phyloP scores from a whole-genome alignment of 352 stramenopile species.

The Stramenopiles sp. region DNA sequence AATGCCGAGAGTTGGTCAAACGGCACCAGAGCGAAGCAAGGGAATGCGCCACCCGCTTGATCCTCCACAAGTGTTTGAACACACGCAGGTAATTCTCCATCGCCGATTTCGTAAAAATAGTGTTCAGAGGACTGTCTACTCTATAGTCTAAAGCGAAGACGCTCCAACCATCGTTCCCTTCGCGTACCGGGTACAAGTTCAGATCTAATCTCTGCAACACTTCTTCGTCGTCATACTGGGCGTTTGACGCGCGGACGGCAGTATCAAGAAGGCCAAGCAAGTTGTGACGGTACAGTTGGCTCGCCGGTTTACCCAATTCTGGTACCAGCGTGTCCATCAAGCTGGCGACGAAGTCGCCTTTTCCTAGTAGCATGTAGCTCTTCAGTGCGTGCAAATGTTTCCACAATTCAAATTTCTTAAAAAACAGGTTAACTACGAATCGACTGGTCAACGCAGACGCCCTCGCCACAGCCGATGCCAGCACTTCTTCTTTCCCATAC shows the following conservation, averaged over 20 bases:
- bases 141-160: constrained; percentile 74
- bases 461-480: constrained; percentile 49
- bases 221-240: constrained; percentile 70
- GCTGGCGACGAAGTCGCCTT: constrained; percentile 91
- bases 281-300: constrained; percentile 80
- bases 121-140: constrained; percentile 53
- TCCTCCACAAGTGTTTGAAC: constrained; percentile 62
- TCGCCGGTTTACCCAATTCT: constrained; percentile 61
- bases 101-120: constrained; percentile 46
- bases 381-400: constrained; percentile 86
- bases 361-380: constrained; percentile 89
- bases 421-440: constrained; percentile 66
- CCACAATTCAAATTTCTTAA: constrained; percentile 74
- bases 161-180: constrained; percentile 74
- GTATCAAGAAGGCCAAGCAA: constrained; percentile 78
- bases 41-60: constrained; percentile 69
- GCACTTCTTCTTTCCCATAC: constrained; percentile 2
- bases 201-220: constrained; percentile 76
- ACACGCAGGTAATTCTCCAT: constrained; percentile 66
- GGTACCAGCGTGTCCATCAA: constrained; percentile 76
- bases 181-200: constrained; percentile 52
- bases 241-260: constrained; percentile 79
- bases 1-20: constrained; percentile 81
- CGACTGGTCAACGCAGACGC: constrained; percentile 55
- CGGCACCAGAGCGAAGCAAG: constrained; percentile 86